Conservation (phyloP, 2,329 filamentous ascomycete species). For the Cryphonectria naterciae region DNA sequence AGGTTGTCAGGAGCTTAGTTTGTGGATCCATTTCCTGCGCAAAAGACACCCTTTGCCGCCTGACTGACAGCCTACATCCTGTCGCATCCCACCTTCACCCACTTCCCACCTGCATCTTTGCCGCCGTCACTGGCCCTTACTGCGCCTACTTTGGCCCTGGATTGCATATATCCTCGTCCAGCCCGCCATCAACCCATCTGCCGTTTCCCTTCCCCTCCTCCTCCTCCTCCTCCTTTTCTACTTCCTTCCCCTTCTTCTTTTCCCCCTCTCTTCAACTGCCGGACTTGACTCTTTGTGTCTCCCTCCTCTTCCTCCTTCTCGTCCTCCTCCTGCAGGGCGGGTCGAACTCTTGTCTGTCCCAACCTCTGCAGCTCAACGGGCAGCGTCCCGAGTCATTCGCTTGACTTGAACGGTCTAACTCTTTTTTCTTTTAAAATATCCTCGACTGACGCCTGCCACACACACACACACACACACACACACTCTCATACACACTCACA, state of each 20-base stretch:
- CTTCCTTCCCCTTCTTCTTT: slow-evolving; percentile 29
- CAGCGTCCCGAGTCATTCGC: slow-evolving; percentile 47
- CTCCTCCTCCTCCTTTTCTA: neutral
- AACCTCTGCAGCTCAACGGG: slow-evolving; percentile 38
- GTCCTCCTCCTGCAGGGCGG: slow-evolving; percentile 37
- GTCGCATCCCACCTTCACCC: slow-evolving; percentile 18
- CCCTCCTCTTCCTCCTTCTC: too few species aligned
- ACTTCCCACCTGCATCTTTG: slow-evolving; percentile 28
- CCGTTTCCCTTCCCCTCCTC: slow-evolving; percentile 11
- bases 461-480: slow-evolving; percentile 10
- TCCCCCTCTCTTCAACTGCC: slow-evolving; percentile 43
- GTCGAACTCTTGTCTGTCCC: slow-evolving; percentile 40
- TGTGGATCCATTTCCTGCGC: slow-evolving; percentile 12
- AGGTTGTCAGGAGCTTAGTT: slow-evolving; percentile 21
- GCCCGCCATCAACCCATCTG: slow-evolving; percentile 34
- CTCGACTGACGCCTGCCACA: slow-evolving; percentile 29
- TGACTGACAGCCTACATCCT: slow-evolving; percentile 20
- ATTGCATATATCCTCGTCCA: slow-evolving; percentile 39
- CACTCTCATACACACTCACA: neutral
- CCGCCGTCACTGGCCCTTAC: slow-evolving; percentile 30
- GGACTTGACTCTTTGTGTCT: slow-evolving; percentile 35
- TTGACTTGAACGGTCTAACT: slow-evolving; percentile 44
- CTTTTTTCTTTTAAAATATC: neutral
- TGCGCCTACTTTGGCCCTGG: slow-evolving; percentile 26
- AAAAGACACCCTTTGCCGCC: slow-evolving; percentile 24